These are phyloP conservation scores for Aspergillus caelatus DNA, from an alignment of 2,329 filamentous ascomycete genomes.

Conservation along the genomic window DNA sequence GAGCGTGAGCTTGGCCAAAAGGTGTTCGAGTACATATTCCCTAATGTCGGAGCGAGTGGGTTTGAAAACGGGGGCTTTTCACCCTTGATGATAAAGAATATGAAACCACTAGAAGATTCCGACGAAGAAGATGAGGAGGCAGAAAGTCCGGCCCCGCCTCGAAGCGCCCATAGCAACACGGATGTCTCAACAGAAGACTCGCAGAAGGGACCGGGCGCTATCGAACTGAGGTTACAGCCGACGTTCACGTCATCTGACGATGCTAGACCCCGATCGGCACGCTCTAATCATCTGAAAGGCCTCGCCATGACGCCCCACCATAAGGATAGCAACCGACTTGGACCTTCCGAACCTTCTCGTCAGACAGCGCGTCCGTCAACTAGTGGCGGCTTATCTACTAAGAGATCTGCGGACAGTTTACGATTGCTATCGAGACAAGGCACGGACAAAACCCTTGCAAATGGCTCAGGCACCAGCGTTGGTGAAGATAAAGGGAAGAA, in stretches of 20 bases:
- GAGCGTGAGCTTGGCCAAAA: conserved; percentile 91
- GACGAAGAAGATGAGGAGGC: conserved; percentile 44
- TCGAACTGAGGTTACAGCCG: conserved; percentile 81
- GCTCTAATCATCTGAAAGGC: conserved; percentile 33
- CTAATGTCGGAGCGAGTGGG: conserved; percentile 67
- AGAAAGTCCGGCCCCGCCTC: conserved; percentile 25
- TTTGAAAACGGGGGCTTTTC: conserved; percentile 54
- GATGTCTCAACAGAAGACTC: conserved; percentile 48
- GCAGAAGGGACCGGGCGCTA: conserved; percentile 67
- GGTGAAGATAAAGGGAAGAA: conserved; percentile 53
- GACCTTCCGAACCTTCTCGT: conserved; percentile 19
- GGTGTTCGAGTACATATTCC: conserved; percentile 97
- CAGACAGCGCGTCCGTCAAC: conserved; percentile 30
- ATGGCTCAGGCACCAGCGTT: conserved; percentile 29
- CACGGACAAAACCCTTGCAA: conserved; percentile 41
- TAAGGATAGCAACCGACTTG: conserved; percentile 29
- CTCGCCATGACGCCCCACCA: conserved; percentile 39
- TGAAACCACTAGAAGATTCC: conserved; percentile 54
- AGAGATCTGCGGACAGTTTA: conserved; percentile 47
- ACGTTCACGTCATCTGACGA: conserved; percentile 66
- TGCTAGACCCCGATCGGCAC: conserved; percentile 31
- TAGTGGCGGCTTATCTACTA: conserved; percentile 38
- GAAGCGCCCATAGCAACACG: conserved; percentile 44
- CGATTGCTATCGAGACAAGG: conserved; percentile 37
- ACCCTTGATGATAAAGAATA: conserved; percentile 55